phyloP scores from a whole-genome alignment of 2,329 filamentous ascomycete species.

The Esteya vermicola region DNA sequence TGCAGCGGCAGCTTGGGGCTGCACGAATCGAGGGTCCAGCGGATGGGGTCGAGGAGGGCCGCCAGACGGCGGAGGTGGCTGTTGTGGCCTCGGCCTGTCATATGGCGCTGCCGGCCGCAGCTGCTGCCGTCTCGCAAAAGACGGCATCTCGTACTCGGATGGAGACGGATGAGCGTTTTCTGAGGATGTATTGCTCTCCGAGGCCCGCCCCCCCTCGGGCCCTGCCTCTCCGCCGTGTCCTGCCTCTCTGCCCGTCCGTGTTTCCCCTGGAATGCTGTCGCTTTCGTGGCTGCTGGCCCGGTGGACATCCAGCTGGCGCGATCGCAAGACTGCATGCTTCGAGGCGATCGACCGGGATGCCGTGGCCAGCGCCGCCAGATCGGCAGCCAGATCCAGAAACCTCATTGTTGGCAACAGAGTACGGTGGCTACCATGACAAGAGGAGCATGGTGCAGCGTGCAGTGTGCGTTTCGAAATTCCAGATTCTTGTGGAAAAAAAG shows the following conservation, averaged over 20 bases:
- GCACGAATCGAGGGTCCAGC: slow-evolving; percentile 9
- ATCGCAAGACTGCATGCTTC: slow-evolving; percentile 44
- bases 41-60: slow-evolving; percentile 7
- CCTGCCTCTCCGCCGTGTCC: not conserved
- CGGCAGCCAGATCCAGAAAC: slow-evolving; percentile 51
- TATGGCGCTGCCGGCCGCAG: slow-evolving; percentile 1
- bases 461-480: no score
- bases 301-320: slow-evolving; percentile 28
- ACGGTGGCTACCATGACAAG: not conserved
- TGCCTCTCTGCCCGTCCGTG: no score
- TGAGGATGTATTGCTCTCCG: not conserved
- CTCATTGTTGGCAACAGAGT: slow-evolving; percentile 26
- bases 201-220: no score
- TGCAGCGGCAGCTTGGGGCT: not conserved
- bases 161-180: not conserved
- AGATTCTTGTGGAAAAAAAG: not conserved
- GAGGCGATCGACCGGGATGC: slow-evolving; percentile 54
- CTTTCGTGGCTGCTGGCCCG: not conserved
- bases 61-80: not conserved
- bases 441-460: not conserved
- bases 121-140: slow-evolving; percentile 6
- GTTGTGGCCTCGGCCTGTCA: not conserved
- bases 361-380: slow-evolving; percentile 55
- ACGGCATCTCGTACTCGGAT: slow-evolving; percentile 6
- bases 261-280: no score